Evolutionary conservation across 2,329 filamentous ascomycete genomes (phyloP).

Genomic region (Pseudogymnoascus sp.): DNA sequence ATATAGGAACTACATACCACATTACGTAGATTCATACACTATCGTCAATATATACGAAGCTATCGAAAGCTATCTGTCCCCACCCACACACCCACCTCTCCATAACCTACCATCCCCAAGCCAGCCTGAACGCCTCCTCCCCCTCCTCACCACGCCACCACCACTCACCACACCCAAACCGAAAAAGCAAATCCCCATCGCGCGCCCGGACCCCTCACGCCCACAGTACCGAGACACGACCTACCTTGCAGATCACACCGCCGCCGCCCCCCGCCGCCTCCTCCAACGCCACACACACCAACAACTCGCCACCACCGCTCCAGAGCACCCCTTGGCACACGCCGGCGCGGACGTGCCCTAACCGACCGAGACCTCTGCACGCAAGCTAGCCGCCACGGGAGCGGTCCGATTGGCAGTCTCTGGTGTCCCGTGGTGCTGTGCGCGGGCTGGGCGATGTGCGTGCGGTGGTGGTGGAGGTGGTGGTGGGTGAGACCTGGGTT

Average conservation of each 20-base stretch:
- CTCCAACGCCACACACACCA: not conserved
- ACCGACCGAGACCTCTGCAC: not conserved
- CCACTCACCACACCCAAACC: not conserved
- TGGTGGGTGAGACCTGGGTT: no score
- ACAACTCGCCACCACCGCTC: not conserved
- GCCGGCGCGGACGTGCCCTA: not conserved
- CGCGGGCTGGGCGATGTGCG: not conserved
- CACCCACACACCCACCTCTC: not conserved
- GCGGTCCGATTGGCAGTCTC: not conserved
- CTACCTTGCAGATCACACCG: not conserved
- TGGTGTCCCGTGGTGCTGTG: not conserved
- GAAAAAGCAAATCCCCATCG: not conserved
- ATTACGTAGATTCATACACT: constrained; percentile 6
- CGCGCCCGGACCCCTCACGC: constrained; percentile 6
- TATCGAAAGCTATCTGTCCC: not conserved
- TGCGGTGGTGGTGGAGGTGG: not conserved
- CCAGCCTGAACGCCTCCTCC: not conserved
- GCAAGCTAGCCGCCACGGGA: not conserved
- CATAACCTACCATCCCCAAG: not conserved
- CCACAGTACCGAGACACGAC: constrained; percentile 3
- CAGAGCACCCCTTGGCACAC: not conserved
- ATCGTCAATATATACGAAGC: not conserved
- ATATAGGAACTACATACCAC: not conserved
- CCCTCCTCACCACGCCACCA: not conserved
- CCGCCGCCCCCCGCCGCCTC: not conserved